Evolutionary conservation across 352 stramenopile species (phyloP).

Genomic region (Phytophthora multivora): DNA sequence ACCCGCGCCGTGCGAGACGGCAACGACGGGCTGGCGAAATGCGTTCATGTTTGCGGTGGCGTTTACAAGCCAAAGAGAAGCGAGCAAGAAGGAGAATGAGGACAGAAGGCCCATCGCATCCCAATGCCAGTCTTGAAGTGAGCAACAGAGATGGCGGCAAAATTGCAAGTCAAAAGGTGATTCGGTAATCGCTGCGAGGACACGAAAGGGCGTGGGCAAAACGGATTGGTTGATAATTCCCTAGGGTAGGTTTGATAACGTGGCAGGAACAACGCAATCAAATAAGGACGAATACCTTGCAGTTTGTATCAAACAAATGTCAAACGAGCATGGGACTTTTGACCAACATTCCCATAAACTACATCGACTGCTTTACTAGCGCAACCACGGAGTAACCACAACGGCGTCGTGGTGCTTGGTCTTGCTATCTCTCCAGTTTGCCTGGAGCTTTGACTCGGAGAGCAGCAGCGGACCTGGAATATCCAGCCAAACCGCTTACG

Average conservation of each 20-base stretch:
- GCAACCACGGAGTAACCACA: no score
- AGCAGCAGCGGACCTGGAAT: no score
- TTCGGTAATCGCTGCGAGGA: neutral
- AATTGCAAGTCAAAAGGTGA: neutral
- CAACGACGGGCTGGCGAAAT: conserved; percentile 43
- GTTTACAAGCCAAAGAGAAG: neutral
- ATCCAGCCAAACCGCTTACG: neutral
- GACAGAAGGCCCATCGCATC: conserved; percentile 8
- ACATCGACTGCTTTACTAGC: no score
- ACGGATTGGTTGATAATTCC: conserved; percentile 12
- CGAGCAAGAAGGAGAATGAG: conserved; percentile 14
- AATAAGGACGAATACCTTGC: neutral
- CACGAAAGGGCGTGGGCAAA: neutral
- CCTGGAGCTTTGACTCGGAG: no score
- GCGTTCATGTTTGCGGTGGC: conserved; percentile 14
- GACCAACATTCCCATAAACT: no score
- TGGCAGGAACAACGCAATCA: conserved; percentile 15
- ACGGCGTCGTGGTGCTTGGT: no score
- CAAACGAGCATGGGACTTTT: no score
- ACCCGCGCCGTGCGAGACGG: conserved; percentile 51
- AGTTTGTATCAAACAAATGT: neutral
- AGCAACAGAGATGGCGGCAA: no score
- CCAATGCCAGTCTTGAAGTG: conserved; percentile 17
- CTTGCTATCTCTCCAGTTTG: no score
- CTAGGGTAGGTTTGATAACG: conserved; percentile 18